These are phyloP conservation scores for Anisodus acutangulus DNA, from an alignment of 257 asterid species.

Conservation along the genomic window DNA sequence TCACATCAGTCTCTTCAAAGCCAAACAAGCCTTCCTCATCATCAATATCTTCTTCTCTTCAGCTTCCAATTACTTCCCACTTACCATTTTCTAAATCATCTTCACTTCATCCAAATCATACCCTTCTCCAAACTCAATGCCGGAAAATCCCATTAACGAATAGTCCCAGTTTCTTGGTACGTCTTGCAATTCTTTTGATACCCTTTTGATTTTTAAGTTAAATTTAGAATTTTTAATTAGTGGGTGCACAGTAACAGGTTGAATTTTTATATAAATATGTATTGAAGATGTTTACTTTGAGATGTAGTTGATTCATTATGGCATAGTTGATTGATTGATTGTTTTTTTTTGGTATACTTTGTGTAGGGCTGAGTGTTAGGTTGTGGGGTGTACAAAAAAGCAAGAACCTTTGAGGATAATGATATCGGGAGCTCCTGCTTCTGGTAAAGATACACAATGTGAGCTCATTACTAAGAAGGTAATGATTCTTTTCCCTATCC, in stretches of 20 bases:
- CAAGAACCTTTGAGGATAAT: constrained; percentile 79
- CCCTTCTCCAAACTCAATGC: constrained; percentile 40
- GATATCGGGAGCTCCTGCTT: constrained; percentile 99
- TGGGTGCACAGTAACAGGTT: neutral
- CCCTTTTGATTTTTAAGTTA: neutral
- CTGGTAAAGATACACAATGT: constrained; percentile 99
- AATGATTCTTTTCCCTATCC: neutral
- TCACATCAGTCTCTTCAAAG: neutral
- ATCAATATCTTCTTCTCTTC: constrained; percentile 43
- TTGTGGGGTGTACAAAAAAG: constrained; percentile 54
- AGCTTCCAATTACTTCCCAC: constrained; percentile 24
- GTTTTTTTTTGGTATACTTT: neutral
- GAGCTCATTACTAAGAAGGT: constrained; percentile 85
- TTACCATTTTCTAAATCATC: constrained; percentile 38
- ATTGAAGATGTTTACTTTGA: neutral
- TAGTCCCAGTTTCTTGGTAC: constrained; percentile 53
- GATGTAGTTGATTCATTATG: too few species aligned
- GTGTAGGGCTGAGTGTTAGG: constrained; percentile 42
- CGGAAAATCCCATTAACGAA: constrained; percentile 36
- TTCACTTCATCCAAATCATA: constrained; percentile 27
- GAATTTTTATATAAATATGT: neutral
- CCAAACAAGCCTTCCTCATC: neutral
- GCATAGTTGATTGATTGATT: neutral
- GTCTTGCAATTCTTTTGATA: neutral
- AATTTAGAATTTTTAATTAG: neutral